Evolutionary conservation across 2,329 filamentous ascomycete genomes (phyloP).

Genomic region (Lasiodiplodia sp.): DNA sequence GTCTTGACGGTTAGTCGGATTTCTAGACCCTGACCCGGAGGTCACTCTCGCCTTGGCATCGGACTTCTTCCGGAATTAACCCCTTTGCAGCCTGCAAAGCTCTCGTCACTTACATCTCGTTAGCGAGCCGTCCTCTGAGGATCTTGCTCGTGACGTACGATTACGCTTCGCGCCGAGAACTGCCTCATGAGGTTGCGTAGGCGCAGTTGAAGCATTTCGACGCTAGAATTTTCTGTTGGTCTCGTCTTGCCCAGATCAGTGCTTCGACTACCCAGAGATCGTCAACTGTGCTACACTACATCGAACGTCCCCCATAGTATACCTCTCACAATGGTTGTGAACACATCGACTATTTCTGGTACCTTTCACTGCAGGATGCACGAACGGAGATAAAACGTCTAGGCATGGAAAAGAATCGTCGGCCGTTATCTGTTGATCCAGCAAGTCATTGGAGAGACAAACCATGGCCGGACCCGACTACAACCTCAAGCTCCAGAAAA

Average conservation of each 20-base stretch:
- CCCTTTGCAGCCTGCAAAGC: background rate
- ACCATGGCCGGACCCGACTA: background rate
- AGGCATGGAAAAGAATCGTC: background rate
- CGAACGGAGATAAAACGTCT: background rate
- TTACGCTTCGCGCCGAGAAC: background rate
- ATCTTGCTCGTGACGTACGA: background rate
- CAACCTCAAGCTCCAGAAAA: background rate
- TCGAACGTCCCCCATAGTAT: background rate
- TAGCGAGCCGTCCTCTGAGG: background rate
- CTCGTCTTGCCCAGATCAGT: background rate
- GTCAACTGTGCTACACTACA: background rate
- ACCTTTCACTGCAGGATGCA: background rate
- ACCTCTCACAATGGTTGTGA: background rate
- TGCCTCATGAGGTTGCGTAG: background rate
- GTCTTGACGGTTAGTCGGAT: background rate
- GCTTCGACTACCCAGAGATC: background rate
- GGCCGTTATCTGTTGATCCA: background rate
- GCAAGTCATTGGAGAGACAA: background rate
- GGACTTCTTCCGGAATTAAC: background rate
- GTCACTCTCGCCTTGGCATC: background rate
- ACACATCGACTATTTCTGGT: background rate
- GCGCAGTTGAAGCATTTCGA: background rate
- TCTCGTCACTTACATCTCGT: background rate
- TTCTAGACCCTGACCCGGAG: background rate
- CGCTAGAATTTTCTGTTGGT: background rate